Base-by-base conservation (phyloP, 2,329 filamentous ascomycete species). In the Setomelanomma holmii region DNA sequence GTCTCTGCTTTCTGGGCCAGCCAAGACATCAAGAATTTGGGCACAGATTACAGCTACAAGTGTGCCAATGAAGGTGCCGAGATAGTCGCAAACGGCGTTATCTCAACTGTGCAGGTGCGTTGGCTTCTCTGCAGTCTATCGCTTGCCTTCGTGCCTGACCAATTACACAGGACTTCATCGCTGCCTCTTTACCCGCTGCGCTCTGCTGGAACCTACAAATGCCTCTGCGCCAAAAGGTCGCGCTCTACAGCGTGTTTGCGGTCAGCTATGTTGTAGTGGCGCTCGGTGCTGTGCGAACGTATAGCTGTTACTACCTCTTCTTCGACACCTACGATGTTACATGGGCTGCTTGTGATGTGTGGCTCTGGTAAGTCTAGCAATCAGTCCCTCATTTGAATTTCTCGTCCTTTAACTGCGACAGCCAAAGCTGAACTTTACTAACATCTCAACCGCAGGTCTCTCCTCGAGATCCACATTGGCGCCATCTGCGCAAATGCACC, bases 1-100 rank as follows among this genome's bases (percentile, higher is more conserved):
- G 55, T 67, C 5, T 58, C 58, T n/a, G 66, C 63, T 1, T 68
- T 61, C 44, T 68, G 63, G 63, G 51, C 67, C 17, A 61, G 63
- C 35, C 4, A 51, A 4, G 44, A 67, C 33, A n/a, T 58, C 11
- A 58, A 60, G 27, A 14, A 27, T 8, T 10, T 53, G 7, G 27
- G 39, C 1, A 20, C 39, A 8, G 59, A 56, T 8, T 63, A 61
- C 34, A 53, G 55, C 24, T 69, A 54, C 49, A 61, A 47, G 14
- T 69, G 64, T 40, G 52, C 60, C 41, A 57, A 67, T 21, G 64
- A 66, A 47, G 63, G 60, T 8, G 59, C 54, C 4, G 56, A 62
- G 36, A 46, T 67, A 16, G 47, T 64, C 19, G 48, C 61, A 5
- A 56, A 55, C n/a, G 56, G 50, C 3, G 36, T 65, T 17, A 55